Base-by-base conservation (phyloP, 2,329 filamentous ascomycete genomes). In the Venturia asperata region DNA sequence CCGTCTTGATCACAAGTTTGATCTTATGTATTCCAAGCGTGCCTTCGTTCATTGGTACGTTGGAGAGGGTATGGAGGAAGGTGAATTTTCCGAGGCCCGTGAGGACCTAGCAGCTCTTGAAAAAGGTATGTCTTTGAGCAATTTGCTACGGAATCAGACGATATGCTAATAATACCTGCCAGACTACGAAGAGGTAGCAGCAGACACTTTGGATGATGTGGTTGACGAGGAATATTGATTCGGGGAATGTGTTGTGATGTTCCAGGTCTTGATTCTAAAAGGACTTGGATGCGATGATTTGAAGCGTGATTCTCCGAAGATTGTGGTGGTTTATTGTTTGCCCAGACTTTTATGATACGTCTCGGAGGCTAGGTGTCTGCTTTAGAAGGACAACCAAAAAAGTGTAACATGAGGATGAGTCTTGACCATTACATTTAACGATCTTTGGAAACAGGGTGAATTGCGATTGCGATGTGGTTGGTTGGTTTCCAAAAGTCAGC, bases 1-100 rank as follows among this genome's bases (percentile, higher is more conserved):
- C 67, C 84, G 86, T 68, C 82, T 89, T 61, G 86, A 88, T 78
- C 81, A 87, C 82, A 89, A 89, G 80, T 89, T 90, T 77, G 87
- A 89, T 71, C 86, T 89, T 72, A 89, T 89, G 87, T 88, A 89
- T 82, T 87, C 83, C 79, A 89, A 89, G 83, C 86, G 87, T 70
- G 87, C 87, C 67, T 89, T 90, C 71, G 87, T 89, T 58, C 87
- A 90, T 79, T 89, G 87, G 87, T 90, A 90, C 70, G 90, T 94
- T 64, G 90, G 90, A 70, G 90, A 94, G 80, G 90, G 90, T 79
- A 94, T 94, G 90, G 90, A 94, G 81, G 90, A 94, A 77, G 90
- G 90, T 72, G 90, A 94, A 78, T 94, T 94, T 81, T 89, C 87
- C 68, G 90, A 94, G 78, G 90, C 90, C 68, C 87, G 90, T 71